Base-by-base conservation (phyloP, 331 rosid genomes). In the Ulmus americana region DNA sequence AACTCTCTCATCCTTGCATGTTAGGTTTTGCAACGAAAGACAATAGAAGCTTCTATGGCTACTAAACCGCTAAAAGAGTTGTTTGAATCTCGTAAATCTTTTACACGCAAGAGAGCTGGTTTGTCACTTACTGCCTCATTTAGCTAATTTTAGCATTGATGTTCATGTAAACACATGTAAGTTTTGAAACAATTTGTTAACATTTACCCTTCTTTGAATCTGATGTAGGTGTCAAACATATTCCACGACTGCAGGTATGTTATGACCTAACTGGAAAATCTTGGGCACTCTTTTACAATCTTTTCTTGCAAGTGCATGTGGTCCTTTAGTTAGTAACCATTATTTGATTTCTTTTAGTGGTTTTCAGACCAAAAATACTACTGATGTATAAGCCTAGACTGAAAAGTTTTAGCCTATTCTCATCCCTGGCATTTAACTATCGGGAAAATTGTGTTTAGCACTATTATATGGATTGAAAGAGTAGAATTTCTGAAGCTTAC, bases 11-110 rank as follows among this genome's bases (percentile, higher is more conserved):
- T 57, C 47, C 57, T 59, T 69, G 55, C 49, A 38, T 65, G 16
- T 49, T 69, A 89, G 98, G 98, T 94, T 68, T 64, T 90, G 82
- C 98, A 87, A 78, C 87, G 97, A 70, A 94, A 94, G 83, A 82
- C 86, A 18, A 78, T 80, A 78, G 98, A 87, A 74, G 97, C 97
- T 61, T 82, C 80, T 54, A 62, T 73, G 68, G 88, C 88, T 47
- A 87, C 78, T 35, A 87, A 87, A 73, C 84, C 82, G 70, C 74
- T 94, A 44, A 77, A 70, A 76, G 82, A 81, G 63, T 72, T 87
- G 67, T 80, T 90, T 65, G 87, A 80, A 79, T 70, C 85, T 73
- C 85, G 97, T 45, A 89, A 84, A 81, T 69, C 65, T 69, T 64
- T 70, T 71, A 76, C 68, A 48, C 73, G 57, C 14, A 80, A 81